Conservation (phyloP, 768 basidiomycete species). For the Podaxis rugospora region DNA sequence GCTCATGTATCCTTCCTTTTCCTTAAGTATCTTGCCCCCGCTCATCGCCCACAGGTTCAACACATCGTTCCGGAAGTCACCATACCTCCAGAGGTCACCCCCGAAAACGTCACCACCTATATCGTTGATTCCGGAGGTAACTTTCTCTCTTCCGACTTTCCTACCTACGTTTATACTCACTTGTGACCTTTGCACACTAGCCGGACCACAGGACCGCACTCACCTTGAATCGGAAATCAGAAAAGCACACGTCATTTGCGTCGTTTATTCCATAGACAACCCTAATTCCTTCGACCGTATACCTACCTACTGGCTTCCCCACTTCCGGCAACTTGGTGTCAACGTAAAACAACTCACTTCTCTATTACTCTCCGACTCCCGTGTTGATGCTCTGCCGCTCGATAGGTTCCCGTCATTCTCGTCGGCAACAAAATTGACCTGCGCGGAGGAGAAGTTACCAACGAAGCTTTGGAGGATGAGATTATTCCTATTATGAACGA, state of each 20-base stretch:
- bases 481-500: constrained; percentile 97
- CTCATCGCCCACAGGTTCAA: constrained; percentile 61
- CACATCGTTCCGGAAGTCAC: constrained; percentile 96
- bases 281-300: constrained; percentile 96
- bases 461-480: constrained; percentile 91
- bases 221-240: constrained; percentile 95
- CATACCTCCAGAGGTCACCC: constrained; percentile 95
- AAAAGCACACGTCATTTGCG: constrained; percentile 96
- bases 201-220: constrained; percentile 76
- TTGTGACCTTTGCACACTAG: constrained; percentile 31
- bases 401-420: constrained; percentile 90
- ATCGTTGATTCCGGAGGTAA: constrained; percentile 96
- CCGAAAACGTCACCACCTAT: constrained; percentile 96
- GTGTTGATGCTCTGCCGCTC: constrained; percentile 9
- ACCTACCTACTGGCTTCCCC: constrained; percentile 96
- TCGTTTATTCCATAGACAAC: constrained; percentile 96
- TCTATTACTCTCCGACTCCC: neutral
- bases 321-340: constrained; percentile 91
- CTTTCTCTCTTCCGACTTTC: constrained; percentile 20
- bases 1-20: constrained; percentile 55
- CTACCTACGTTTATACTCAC: neutral
- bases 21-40: neutral
- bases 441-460: constrained; percentile 89
- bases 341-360: constrained; percentile 53
- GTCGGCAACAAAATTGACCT: constrained; percentile 99